Base-by-base conservation (phyloP, 2,329 filamentous ascomycete species). In the Ophiostoma montium region DNA sequence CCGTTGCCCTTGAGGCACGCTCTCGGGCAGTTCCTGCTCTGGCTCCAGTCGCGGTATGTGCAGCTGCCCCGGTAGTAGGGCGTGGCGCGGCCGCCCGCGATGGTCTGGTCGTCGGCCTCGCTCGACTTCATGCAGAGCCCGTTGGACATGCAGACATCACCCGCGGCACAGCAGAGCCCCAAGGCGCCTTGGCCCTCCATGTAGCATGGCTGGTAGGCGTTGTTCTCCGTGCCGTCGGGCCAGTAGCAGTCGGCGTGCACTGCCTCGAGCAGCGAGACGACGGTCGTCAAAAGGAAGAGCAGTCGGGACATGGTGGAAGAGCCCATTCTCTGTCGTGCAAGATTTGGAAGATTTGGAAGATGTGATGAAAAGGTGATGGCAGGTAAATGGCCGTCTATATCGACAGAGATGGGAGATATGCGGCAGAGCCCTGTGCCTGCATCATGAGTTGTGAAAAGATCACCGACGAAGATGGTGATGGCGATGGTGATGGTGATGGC, bases 41-140 rank as follows among this genome's bases (percentile, higher is more conserved):
- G 11, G 38, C 27, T 39, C 48, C 48, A 55, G 32, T 52, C 31
- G 10, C 38, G 23, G 35, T 12, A 44, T 30, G 36, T 49, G 36
- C 53, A 55, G 48, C 33, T 47, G n/a, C 52, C 52, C 13, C 53
- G 53, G 42, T 55, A 55, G 36, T 44, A 51, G 11, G 50, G 3
- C 32, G 31, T 36, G 13, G 9, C 2, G 46, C n/a, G 21, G 23
- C 21, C 39, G 39, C 16, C 23, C 12, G 39, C 30, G 6, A 23
- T 13, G n/a, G 16, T 21, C 19, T 35, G 32, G 45, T 18, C 12
- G 45, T 18, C n/a, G n/a, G n/a, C n/a, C n/a, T n/a, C 45, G 35
- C 35, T 35, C 13, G 45, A 35, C 19, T 38, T 32, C 43, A 49
- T 49, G 48, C 53, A 55, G 13, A 54, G 41, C 9, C 50, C 50